Conservation (phyloP, 805 yeast species). For the Barnettozyma sp. region DNA sequence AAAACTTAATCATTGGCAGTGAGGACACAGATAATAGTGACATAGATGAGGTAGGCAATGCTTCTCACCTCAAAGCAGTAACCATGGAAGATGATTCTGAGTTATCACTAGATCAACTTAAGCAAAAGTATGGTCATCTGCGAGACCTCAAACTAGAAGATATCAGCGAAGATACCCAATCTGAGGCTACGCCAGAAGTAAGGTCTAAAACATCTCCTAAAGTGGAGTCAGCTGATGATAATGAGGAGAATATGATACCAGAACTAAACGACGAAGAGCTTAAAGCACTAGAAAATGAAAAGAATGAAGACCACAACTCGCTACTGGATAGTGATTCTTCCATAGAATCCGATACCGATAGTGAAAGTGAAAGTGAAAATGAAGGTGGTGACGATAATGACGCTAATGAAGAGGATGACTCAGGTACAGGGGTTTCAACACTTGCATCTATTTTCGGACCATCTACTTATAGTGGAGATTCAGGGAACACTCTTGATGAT, state of each 20-base stretch:
- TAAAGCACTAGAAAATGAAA: constrained; percentile 25
- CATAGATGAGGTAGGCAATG: not conserved
- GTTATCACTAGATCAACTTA: constrained; percentile 26
- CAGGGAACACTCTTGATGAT: constrained; percentile 28
- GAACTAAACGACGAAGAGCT: constrained; percentile 19
- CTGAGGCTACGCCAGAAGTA: constrained; percentile 8
- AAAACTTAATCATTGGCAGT: too few relatives aligned
- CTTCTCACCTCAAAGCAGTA: constrained; percentile 9
- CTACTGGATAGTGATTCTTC: constrained; percentile 27
- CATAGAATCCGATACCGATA: constrained; percentile 25
- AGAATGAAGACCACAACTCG: constrained; percentile 18
- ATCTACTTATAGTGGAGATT: constrained; percentile 16
- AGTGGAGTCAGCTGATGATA: constrained; percentile 20
- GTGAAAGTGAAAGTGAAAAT: constrained; percentile 21
- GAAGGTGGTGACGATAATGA: constrained; percentile 19
- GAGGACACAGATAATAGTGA: constrained; percentile 24
- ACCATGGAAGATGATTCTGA: constrained; percentile 25
- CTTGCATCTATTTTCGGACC: too few relatives aligned
- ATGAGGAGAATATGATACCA: constrained; percentile 20
- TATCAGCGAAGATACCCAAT: constrained; percentile 24
- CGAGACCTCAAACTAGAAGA: constrained; percentile 22
- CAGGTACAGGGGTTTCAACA: too few relatives aligned
- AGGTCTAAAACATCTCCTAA: constrained; percentile 20
- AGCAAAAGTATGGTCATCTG: constrained; percentile 22
- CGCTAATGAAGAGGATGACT: too few relatives aligned